Evolutionary conservation across 1,139 yeast genomes (phyloP), one percentile per base, ranked within the genome.

Genomic region (Diutina sp.): DNA sequence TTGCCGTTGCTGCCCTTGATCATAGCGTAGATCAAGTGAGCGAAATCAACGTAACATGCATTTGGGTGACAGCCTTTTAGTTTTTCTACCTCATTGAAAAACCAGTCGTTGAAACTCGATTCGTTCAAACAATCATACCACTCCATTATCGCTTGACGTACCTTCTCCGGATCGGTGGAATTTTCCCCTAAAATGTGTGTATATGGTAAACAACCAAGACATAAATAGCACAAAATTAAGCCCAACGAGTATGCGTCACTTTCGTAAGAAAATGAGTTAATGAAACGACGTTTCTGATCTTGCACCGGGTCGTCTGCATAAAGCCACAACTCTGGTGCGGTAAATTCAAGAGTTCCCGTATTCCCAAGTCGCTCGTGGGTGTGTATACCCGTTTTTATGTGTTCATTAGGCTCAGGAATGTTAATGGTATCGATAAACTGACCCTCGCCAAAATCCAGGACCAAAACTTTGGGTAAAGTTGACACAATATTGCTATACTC

Each of bases 401-500:
- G 86, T 80, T 57, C 88, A 32, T 50, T 50, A 11, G 53, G 53
- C 68, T 55, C 61, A 2, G 62, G 54, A 4, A 60, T 54, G 6
- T 63, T 61, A 44, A 68, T 72, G 57, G 72, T 72, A 57, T 71
- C 90, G 54, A 85, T 84, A 61, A 87, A 74, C 61, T 87, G 89
- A 4, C 95, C 89, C 67, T 90, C 97, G 1, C 97, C 97, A 67
- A 90, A 87, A 69, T 90, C 97, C 46, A 95, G 85, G 11, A 90
- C 93, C 21, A 89, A 74, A 0, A 88, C 80, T 28, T 78, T 79
- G 0, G 96, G 96, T 6, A 85, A 70, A 28, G 63, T 61, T 2
- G 64, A 60, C 1, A 70, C 61, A 1, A 67, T 69, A 0, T 62
- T 62, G 12, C 70, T 67, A 21, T 72, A 65, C 4, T 61, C 44